These are phyloP conservation scores for Aspergillus viridinutans DNA, from an alignment of 2,329 filamentous ascomycete genomes.

Conservation along the genomic window DNA sequence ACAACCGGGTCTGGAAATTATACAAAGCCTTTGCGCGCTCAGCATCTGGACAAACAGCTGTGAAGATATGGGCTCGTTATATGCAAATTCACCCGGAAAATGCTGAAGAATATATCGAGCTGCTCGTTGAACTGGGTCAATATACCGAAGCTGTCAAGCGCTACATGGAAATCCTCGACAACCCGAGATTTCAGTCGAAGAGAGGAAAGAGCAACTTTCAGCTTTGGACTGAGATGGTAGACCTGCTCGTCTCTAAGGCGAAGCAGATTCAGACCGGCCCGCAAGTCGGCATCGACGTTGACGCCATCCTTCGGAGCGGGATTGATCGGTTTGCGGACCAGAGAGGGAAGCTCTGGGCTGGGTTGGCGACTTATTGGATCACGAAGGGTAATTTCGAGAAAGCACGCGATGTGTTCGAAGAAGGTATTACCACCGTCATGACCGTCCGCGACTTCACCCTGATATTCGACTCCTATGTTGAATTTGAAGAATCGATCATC, in stretches of 20 bases:
- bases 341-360: slow-evolving; percentile 89
- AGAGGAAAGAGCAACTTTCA: slow-evolving; percentile 93
- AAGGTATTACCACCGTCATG: slow-evolving; percentile 97
- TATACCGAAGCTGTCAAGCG: slow-evolving; percentile 88
- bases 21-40: slow-evolving; percentile 90
- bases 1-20: slow-evolving; percentile 89
- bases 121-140: slow-evolving; percentile 72
- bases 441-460: slow-evolving; percentile 96
- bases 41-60: slow-evolving; percentile 81
- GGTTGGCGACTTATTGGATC: slow-evolving; percentile 94
- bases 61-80: slow-evolving; percentile 91
- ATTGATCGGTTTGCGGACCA: slow-evolving; percentile 90
- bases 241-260: slow-evolving; percentile 86
- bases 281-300: slow-evolving; percentile 81
- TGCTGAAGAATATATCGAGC: slow-evolving; percentile 88
- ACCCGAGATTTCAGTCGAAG: slow-evolving; percentile 85
- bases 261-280: slow-evolving; percentile 76
- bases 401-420: slow-evolving; percentile 89
- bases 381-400: slow-evolving; percentile 87
- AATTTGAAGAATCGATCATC: slow-evolving; percentile 96
- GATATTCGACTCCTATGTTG: slow-evolving; percentile 91
- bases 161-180: slow-evolving; percentile 90
- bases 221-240: slow-evolving; percentile 96
- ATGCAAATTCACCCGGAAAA: slow-evolving; percentile 97
- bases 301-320: slow-evolving; percentile 87